Evolutionary conservation across 2,329 filamentous ascomycete genomes (phyloP).

Genomic region (Triangularia setosa): DNA sequence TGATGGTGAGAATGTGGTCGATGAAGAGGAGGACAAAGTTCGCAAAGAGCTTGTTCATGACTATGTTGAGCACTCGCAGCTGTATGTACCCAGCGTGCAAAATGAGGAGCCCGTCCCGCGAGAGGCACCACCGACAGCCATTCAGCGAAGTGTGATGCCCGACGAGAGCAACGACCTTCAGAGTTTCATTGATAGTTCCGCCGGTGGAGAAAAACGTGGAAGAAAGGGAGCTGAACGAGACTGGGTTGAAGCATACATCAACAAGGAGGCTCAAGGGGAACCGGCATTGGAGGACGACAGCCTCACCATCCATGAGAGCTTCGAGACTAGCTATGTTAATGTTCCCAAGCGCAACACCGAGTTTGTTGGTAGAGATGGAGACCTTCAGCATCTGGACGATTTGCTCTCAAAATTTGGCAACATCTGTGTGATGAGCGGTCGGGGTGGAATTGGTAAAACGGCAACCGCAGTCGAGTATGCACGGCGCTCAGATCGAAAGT

Average conservation of each 20-base stretch:
- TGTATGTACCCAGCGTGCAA: not conserved
- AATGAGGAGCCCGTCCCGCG: not conserved
- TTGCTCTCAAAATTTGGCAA: constrained; percentile 7
- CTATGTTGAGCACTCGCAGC: constrained; percentile 1
- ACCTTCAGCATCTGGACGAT: constrained; percentile 5
- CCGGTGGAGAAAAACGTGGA: not conserved
- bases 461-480: constrained; percentile 21
- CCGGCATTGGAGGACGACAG: not conserved
- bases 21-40: not conserved
- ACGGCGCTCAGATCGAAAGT: constrained; percentile 6
- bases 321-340: not conserved
- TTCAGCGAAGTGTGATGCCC: not conserved
- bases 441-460: constrained; percentile 24
- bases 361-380: constrained; percentile 15
- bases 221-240: not conserved
- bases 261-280: not conserved
- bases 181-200: not conserved
- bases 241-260: constrained; percentile 9
- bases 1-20: not conserved
- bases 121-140: not conserved
- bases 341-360: constrained; percentile 8
- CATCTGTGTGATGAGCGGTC: constrained; percentile 19
- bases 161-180: not conserved
- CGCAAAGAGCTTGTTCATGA: constrained; percentile 6
- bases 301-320: not conserved